Evolutionary conservation across 2,329 filamentous ascomycete genomes (phyloP), one percentile per base, ranked within the genome.

Genomic region (Fusarium pininemorale): DNA sequence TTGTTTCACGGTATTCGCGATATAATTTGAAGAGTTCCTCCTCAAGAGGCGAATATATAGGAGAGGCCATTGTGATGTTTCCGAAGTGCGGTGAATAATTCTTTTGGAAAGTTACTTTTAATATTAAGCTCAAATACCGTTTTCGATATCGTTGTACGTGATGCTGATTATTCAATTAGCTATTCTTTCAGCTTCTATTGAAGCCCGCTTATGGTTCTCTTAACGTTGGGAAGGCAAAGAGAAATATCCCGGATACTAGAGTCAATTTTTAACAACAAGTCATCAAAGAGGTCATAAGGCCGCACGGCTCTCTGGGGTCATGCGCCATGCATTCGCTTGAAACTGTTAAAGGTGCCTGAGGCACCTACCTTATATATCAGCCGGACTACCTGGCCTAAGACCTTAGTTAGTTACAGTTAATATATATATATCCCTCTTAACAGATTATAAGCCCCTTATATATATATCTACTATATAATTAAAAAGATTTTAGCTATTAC

Each of bases 1-100:
- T 42, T 38, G 66, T 69, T 24, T 42, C 22, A 0, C 66, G 63
- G 6, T 69, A 69, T 26, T 63, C 24, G 9, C 37, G 64, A 5
- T 69, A 69, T 2, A 63, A 11, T n/a, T 39, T 39, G 4, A 26
- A 5, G 10, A 69, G 48, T 3, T 44, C 32, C 8, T 44, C 14
- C 6, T 63, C n/a, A 3, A 55, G 41, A 9, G 41, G 20, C 1
- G n/a, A 35, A 8, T 20, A 5, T 0, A 16, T 6, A 3, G 8
- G 12, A 4, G 15, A 7, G 0, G 41, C 16, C 64, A 69, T 69
- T 3, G 14, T 28, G 15, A 2, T 11, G 3, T 26, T 26, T 9
- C 0, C 16, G 22, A 38, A 38, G 5, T 16, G 7, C 10, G 24
- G 51, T 39, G 14, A 55, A 1, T 28, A 22, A 7, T 18, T 41